Percentiles rank a stretch among this genome's conserved stretches.
Conservation (phyloP, 208 protist species). For the Phytomonas sp. region DNA sequence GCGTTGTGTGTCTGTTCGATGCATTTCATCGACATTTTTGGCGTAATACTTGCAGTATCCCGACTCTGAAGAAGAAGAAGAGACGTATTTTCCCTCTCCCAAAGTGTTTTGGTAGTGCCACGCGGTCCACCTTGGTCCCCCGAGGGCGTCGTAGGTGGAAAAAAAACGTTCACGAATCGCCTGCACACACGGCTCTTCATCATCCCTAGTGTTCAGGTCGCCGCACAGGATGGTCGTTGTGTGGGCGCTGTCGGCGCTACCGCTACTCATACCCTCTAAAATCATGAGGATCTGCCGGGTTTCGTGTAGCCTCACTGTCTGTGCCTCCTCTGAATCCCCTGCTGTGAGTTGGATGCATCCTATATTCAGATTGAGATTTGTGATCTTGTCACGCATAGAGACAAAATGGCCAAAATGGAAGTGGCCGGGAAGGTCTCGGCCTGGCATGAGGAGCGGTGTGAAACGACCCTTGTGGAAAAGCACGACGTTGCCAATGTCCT, state of each 20-base stretch:
- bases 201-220: conserved; percentile 65
- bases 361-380: conserved; percentile 69
- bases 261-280: conserved; percentile 43
- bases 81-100: not conserved
- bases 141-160: conserved; percentile 76
- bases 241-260: conserved; percentile 62
- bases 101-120: conserved; percentile 52
- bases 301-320: conserved; percentile 40
- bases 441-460: conserved; percentile 68
- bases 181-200: conserved; percentile 75
- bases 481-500: conserved; percentile 84
- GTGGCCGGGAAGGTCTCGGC: conserved; percentile 41
- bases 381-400: conserved; percentile 68
- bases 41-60: conserved; percentile 33
- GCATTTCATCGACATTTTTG: conserved; percentile 32
- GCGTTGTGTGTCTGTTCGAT: conserved; percentile 21
- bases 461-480: conserved; percentile 85
- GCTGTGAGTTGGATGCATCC: conserved; percentile 72
- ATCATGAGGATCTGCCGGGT: conserved; percentile 49
- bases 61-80: not conserved
- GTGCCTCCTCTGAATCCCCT: conserved; percentile 45
- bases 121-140: conserved; percentile 72
- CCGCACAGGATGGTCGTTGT: conserved; percentile 55
- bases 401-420: conserved; percentile 75
- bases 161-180: conserved; percentile 56